Percentiles rank a stretch among this genome's conserved stretches.
phyloP scores from a whole-genome alignment of 495 filamentous ascomycete genomes.

The Talaromyces adpressus region DNA sequence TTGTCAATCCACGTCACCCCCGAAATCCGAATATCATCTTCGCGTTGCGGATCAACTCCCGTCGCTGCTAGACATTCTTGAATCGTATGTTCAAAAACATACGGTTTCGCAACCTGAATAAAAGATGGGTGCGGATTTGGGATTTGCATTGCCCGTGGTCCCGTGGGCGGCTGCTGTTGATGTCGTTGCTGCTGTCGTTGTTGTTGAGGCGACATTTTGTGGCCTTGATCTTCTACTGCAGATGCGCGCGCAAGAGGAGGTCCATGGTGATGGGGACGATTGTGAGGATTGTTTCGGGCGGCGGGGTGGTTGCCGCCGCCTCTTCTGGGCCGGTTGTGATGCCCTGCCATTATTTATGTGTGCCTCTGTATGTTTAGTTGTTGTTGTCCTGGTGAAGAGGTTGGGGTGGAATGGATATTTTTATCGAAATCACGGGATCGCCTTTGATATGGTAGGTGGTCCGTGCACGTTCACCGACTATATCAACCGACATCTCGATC shows the following conservation, averaged over 20 bases:
- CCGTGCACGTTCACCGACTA: neutral
- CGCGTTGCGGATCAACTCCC: constrained; percentile 50
- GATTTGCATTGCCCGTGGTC: constrained; percentile 6
- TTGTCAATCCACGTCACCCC: constrained; percentile 78
- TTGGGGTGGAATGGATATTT: neutral
- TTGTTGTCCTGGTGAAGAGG: neutral
- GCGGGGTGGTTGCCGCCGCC: neutral
- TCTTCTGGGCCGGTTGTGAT: neutral
- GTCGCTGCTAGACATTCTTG: constrained; percentile 48
- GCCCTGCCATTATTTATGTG: neutral
- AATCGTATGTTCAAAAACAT: constrained; percentile 57
- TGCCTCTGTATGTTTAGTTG: neutral
- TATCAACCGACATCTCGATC: no score
- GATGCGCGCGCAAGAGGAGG: neutral
- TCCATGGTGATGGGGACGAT: neutral
- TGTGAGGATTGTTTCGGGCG: constrained; percentile 3
- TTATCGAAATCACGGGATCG: neutral
- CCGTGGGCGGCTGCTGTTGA: neutral
- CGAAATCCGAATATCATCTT: constrained; percentile 64
- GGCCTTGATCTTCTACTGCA: neutral
- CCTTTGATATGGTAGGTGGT: neutral
- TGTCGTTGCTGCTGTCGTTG: neutral
- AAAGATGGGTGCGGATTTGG: constrained; percentile 61
- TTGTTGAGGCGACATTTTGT: neutral
- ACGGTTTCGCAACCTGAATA: constrained; percentile 63